Percentiles rank a stretch among this genome's conserved stretches.
These are phyloP conservation scores for Aspergillus funiculosus DNA, from an alignment of 495 filamentous ascomycete species.

Conservation along the genomic window DNA sequence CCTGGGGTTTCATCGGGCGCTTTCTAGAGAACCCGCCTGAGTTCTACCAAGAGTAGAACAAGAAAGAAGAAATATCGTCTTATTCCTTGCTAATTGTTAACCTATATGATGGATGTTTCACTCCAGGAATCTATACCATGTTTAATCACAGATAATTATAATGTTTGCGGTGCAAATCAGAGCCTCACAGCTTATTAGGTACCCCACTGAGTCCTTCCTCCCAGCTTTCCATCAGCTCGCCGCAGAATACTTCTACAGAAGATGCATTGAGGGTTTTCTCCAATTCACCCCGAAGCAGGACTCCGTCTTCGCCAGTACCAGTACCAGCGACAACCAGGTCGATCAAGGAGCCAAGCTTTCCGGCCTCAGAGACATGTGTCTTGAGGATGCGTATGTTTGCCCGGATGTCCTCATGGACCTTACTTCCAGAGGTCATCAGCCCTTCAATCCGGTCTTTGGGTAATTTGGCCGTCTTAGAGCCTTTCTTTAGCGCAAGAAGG, in stretches of 20 bases:
- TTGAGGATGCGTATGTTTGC: constrained; percentile 34
- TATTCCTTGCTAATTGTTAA: neutral
- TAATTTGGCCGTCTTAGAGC: constrained; percentile 29
- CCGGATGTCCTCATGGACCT: constrained; percentile 31
- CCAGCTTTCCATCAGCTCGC: constrained; percentile 45
- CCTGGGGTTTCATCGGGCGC: too few relatives aligned
- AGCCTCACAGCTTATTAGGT: constrained; percentile 30
- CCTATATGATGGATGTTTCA: too few relatives aligned
- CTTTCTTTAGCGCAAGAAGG: constrained; percentile 29
- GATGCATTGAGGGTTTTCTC: constrained; percentile 32
- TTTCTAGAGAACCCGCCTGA: too few relatives aligned
- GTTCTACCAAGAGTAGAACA: too few relatives aligned
- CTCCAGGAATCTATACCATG: too few relatives aligned
- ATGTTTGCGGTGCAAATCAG: too few relatives aligned
- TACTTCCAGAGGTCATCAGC: constrained; percentile 23
- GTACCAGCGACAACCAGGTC: constrained; percentile 32
- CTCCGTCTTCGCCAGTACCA: constrained; percentile 19
- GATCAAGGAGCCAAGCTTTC: constrained; percentile 33
- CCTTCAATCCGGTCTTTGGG: constrained; percentile 31
- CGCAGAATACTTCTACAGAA: constrained; percentile 39
- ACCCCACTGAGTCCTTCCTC: constrained; percentile 39
- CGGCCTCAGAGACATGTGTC: constrained; percentile 32
- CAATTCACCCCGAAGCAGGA: constrained; percentile 29
- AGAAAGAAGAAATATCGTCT: neutral
- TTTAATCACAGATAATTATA: too few relatives aligned